phyloP scores from a whole-genome alignment of 495 filamentous ascomycete genomes.

The Neurospora sp. region DNA sequence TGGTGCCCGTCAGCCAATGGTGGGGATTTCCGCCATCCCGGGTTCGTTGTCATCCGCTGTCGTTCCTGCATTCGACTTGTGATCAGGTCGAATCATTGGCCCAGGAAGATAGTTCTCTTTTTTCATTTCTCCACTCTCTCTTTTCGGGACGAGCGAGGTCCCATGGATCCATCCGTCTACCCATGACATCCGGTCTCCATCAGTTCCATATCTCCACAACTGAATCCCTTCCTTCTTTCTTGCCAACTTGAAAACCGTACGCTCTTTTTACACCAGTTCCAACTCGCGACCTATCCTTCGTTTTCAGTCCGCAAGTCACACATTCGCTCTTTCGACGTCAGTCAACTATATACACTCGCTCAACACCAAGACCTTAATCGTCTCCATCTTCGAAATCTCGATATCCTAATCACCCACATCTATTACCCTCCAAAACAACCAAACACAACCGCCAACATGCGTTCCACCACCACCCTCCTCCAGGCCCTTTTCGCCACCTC shows the following conservation, averaged over 20 bases:
- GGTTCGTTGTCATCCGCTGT: background rate
- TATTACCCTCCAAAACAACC: background rate
- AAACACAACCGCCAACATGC: constrained; percentile 14
- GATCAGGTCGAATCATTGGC: background rate
- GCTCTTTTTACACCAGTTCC: background rate
- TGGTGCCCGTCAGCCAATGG: background rate
- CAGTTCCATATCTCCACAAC: background rate
- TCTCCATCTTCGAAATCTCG: background rate
- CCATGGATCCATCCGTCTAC: background rate
- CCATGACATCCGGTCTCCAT: background rate
- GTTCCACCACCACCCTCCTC: constrained; percentile 10
- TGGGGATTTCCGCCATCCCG: background rate
- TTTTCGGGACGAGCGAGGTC: background rate
- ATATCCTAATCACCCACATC: background rate
- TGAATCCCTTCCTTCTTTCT: background rate
- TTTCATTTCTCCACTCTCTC: background rate
- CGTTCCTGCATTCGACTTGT: background rate
- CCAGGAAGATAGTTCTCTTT: background rate
- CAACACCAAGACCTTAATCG: background rate
- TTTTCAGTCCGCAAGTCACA: background rate
- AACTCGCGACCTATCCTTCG: background rate
- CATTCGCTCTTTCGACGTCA: background rate
- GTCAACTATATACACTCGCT: background rate
- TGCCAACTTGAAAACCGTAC: background rate
- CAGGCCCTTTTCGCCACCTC: constrained; percentile 10